Evolutionary conservation across 176 grass and related monocot genomes (phyloP), one percentile per base, ranked within the genome.

Genomic region (Oryza longistaminata): DNA sequence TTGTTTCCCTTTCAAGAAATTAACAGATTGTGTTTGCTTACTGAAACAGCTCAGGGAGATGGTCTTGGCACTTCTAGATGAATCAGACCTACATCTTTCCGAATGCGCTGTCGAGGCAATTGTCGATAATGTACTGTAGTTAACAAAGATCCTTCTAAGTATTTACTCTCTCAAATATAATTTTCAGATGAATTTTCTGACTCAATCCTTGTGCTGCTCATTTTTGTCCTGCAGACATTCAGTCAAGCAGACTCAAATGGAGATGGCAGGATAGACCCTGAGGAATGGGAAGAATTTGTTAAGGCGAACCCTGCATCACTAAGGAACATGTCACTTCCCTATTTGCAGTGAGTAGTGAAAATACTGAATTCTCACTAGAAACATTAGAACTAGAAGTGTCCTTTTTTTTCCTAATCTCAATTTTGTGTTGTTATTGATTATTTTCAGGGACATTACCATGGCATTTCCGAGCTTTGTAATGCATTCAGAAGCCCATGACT

Each of bases 311-410:
- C 96, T 11, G 85, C 93, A 1, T 78, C 90, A 11, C 64, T 95
- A 11, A 87, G 72, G 26, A 98, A 95, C 49, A 98, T 98, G 89
- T 88, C 96, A 17, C 93, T 98, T 64, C 89, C 93, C 21, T 98
- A 98, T 34, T 81, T 98, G 40, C 70, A 88, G 93, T 95, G 71
- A 91, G 92, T 55, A 76, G 25, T 24, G 12, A 1, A 39, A 1
- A 39, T 33, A 2, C 21, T 22, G 7, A 19, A 9, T 60, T 9
- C 9, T 55, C 52, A 55, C 48, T 50, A 34, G 10, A 13, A 39
- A 55, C 9, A 7, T 4, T 17, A 78, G 3, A 15, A 14, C 9
- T 3, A 40, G 35, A 12, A 4, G 19, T 29, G 3, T 22, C 0
- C 3, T 26, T 53, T n/a, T 53, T n/a, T 8, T 61, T 61, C 21